Base-by-base conservation (phyloP, 768 basidiomycete species). In the Suillus placidus region DNA sequence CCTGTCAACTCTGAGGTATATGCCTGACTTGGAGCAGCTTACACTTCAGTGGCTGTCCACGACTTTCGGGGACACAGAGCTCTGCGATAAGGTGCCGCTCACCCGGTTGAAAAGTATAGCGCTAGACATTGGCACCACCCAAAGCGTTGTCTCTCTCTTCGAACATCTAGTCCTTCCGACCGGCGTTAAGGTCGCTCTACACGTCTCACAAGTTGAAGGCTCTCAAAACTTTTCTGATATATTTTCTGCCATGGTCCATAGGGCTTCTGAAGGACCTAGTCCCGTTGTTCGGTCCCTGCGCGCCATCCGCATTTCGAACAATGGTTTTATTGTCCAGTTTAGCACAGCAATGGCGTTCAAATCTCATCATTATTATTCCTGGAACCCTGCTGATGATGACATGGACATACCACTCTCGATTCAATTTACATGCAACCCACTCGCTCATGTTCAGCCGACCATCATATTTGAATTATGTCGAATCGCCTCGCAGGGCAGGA, bases 1-100 rank as follows among this genome's bases (percentile, higher is more conserved):
- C 30, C 47, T 80, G 10, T 63, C 71, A 35, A 72, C 73, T 32
- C 73, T 82, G 14, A 66, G 69, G 34, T 64, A 71, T 61, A 78
- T 78, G 75, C 74, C 78, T 2, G 43, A 60, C 32, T 69, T 80
- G 8, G 35, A 37, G n/a, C 35, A 20, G 7, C 56, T 57, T 57
- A 26, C 37, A 16, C n/a, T 57, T 38, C 14, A 38, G 8, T 23
- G 6, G 2, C 7, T 38, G 37, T 2, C 37, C 37, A 16, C 37
- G 4, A 8, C 14, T 26, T 38, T 23, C 14, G 23, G 20, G 12
- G 35, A 12, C 13, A 35, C 12, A 12, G 4, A 14, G 14, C 14
- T 26, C 56, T 37, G 14, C 3, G 37, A 38, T 14, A 58, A 23
- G 37, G 23, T 58, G 37, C 14, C 23, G 5, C 56, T 58, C 8